Base-by-base conservation (phyloP, 306 rosid genomes). In the Acmispon strigosus region DNA sequence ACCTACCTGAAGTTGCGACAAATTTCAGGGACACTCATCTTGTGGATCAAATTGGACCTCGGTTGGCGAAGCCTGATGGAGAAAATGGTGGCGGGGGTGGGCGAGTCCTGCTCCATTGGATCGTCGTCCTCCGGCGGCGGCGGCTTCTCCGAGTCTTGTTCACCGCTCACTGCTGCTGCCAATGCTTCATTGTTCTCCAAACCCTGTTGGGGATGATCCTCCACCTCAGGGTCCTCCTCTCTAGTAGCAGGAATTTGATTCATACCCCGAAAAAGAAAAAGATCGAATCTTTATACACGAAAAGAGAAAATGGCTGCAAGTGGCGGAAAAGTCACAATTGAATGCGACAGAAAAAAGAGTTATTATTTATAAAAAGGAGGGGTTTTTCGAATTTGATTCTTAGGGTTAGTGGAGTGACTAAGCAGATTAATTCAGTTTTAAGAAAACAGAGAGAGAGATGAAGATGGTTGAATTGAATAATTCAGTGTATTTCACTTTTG, bases 1-100 rank as follows among this genome's bases (percentile, higher is more conserved):
- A 16, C 10, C 43, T 69, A 89, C 98, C 98, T 93, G 75, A 93
- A 93, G 79, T 88, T 86, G 79, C 98, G 98, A 84, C 96, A 93
- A 70, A 93, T 86, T 69, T 90, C 91, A 10, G 96, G 98, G 9
- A 88, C 93, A 59, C 90, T 79, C 96, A 93, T 90, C 88, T 90
- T 88, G 47, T 93, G 85, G 50, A 42, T 91, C 91, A 87, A 85
- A 85, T 84, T 82, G 53, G 90, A 88, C 75, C 73, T 67, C 0
- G 92, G 90, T 82, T 93, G 96, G 70, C 76, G 83, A 1, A 90
- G 94, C 78, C 80, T 75, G 43, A 93, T 88, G 59, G 89, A 78
- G 41, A 90, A 93, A n/a, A 93, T 96, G 7, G 91, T 84, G 36
- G 97, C 90, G 1, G 98, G 86, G 42, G 72, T 52, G 13, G 76